A percentile compares a stretch with the other conserved stretches of the same genome.
These are phyloP conservation scores for Neoarthrinium moseri DNA, from an alignment of 2,329 filamentous ascomycete genomes.

Conservation along the genomic window DNA sequence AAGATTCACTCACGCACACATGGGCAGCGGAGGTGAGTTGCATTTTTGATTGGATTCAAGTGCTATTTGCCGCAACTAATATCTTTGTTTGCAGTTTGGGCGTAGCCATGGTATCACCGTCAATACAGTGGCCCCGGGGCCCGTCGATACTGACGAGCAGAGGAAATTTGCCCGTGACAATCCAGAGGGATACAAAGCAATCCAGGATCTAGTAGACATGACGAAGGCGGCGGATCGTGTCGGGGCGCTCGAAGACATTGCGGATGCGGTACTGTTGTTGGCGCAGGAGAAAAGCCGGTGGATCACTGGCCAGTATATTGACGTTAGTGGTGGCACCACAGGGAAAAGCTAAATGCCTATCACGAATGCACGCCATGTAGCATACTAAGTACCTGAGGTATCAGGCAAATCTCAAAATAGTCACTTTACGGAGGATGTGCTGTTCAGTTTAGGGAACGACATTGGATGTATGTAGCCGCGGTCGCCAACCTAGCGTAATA, in stretches of 20 bases:
- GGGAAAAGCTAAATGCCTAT: no score
- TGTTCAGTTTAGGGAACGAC: no score
- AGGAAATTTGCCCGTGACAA: constrained; percentile 8
- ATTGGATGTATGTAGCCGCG: no score
- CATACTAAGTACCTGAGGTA: no score
- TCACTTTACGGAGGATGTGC: no score
- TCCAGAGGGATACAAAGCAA: constrained; percentile 9
- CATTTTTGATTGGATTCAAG: no score
- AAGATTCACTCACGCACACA: constrained; percentile 13
- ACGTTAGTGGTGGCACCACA: constrained; percentile 6
- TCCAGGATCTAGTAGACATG: constrained; percentile 1
- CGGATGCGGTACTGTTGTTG: constrained; percentile 17
- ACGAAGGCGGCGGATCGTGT: constrained; percentile 13
- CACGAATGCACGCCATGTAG: no score
- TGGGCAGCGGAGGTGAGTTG: constrained; percentile 15
- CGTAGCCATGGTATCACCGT: constrained; percentile 18
- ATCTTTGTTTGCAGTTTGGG: constrained; percentile 14
- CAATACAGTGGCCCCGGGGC: constrained; percentile 17
- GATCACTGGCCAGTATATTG: constrained; percentile 21
- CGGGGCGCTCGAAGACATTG: constrained; percentile 18
- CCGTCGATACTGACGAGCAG: constrained; percentile 15
- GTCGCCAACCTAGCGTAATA: no score
- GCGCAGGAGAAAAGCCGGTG: constrained; percentile 19
- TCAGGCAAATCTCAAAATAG: no score
- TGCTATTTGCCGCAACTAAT: no score